Base-by-base conservation (phyloP, 139 green algal genomes). In the Desmodesmus armatus region DNA sequence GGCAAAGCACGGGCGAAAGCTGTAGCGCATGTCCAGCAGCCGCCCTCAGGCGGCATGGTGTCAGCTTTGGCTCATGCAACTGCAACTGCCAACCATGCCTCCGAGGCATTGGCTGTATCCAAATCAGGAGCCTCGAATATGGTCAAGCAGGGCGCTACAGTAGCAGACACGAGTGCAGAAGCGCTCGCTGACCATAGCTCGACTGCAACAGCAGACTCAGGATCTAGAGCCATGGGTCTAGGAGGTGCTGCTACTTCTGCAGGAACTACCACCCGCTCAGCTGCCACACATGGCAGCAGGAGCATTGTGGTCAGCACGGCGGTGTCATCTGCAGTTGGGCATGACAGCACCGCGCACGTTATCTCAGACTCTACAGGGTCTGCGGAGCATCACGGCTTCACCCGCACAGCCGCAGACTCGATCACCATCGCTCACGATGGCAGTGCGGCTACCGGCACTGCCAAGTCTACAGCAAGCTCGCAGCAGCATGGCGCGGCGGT, bases 1-100 rank as follows among this genome's bases (percentile, higher is more conserved):
- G 76, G 76, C 53, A 71, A 72, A 21, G 76, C 76, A 11, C 27
- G 55, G 60, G 76, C 76, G 3, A 15, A 82, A 21, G 76, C 76
- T 13, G 23, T 13, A 27, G 29, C 76, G 23, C 41, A 15, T 11
- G 55, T 55, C n/a, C 41, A 60, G 27, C 17, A 67, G 11, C n/a
- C n/a, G n/a, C n/a, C n/a, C n/a, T n/a, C n/a, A n/a, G 55, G 9
- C 2, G 40, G 53, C 55, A 40, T 5, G 13, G 25, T 21, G 3
- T 31, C 41, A 55, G 55, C 76, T 39, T 11, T 44, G 37, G 62
- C 71, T 37, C 23, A 62, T 25, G 71, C 71, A 25, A 21, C 27
- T 11, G 71, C 71, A 5, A 7, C 62, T 11, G 71, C 71, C 25
- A 40, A 79, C 25, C 43, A 41, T 40, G 41, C 71, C 37, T 62